These are phyloP conservation scores for Populus alba DNA, from an alignment of 345 rosid species.

Conservation along the genomic window DNA sequence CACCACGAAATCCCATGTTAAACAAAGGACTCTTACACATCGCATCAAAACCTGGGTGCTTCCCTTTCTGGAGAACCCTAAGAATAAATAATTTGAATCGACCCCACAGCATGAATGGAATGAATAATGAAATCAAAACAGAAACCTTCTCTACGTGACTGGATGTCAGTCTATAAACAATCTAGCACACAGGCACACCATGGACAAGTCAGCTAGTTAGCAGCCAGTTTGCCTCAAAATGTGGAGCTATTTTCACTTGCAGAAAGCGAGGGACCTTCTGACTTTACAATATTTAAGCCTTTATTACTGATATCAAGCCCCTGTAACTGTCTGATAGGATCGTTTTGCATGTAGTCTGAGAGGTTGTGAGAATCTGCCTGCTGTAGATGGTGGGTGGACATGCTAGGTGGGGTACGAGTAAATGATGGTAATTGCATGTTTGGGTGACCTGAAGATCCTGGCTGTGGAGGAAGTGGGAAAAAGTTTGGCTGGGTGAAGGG, in stretches of 20 bases:
- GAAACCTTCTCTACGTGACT: slow-evolving; percentile 6
- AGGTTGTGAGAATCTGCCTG: slow-evolving; percentile 27
- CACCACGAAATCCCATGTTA: slow-evolving; percentile 5
- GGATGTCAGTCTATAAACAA: slow-evolving; percentile 32
- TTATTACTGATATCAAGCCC: slow-evolving; percentile 77
- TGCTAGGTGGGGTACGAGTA: slow-evolving; percentile 40
- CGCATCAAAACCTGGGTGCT: slow-evolving; percentile 3
- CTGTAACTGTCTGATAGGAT: slow-evolving; percentile 67
- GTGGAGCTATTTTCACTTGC: slow-evolving; percentile 77
- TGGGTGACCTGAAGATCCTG: slow-evolving; percentile 41
- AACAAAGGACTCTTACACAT: slow-evolving; percentile 5
- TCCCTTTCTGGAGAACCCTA: slow-evolving; percentile 13
- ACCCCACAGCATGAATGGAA: slow-evolving; percentile 18
- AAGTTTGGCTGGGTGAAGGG: slow-evolving; percentile 44
- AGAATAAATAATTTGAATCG: slow-evolving; percentile 13
- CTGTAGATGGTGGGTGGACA: slow-evolving; percentile 13
- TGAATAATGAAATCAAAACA: slow-evolving; percentile 8
- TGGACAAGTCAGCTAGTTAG: slow-evolving; percentile 25
- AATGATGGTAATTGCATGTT: slow-evolving; percentile 53
- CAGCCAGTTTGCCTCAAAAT: slow-evolving; percentile 30
- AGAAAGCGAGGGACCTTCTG: slow-evolving; percentile 63
- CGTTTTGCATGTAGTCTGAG: slow-evolving; percentile 62
- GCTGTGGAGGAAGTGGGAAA: slow-evolving; percentile 46
- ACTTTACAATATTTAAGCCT: slow-evolving; percentile 49
- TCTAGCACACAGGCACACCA: slow-evolving; percentile 23